A percentile compares a stretch with the other conserved stretches of the same genome.
Evolutionary conservation across 2,329 filamentous ascomycete genomes (phyloP).

Genomic region (Pyricularia sp.): DNA sequence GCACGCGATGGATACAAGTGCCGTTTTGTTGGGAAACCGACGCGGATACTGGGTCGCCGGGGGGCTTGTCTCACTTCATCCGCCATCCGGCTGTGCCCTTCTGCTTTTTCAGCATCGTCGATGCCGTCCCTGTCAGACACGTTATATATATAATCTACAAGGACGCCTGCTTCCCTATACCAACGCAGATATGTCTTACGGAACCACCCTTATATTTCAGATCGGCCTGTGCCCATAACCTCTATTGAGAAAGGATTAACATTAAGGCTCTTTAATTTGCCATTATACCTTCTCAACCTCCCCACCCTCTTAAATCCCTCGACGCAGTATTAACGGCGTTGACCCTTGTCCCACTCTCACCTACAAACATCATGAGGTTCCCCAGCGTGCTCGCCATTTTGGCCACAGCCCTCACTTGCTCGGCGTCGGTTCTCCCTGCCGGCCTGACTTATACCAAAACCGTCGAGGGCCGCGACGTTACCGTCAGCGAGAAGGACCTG

Average conservation of each 20-base stretch:
- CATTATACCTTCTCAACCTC: neutral
- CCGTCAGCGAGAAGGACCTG: slow-evolving; percentile 22
- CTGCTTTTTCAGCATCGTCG: neutral
- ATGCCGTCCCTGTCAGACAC: neutral
- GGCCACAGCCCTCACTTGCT: neutral
- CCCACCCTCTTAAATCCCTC: neutral
- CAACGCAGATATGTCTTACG: neutral
- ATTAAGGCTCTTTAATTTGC: neutral
- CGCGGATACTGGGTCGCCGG: neutral
- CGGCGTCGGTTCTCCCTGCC: neutral
- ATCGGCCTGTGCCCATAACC: neutral
- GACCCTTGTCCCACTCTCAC: neutral
- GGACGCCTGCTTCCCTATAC: neutral
- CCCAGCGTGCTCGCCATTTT: neutral
- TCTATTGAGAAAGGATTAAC: neutral
- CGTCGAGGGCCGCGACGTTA: slow-evolving; percentile 5
- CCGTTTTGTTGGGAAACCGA: neutral
- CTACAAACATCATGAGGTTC: neutral
- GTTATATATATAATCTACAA: neutral
- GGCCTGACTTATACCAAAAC: neutral
- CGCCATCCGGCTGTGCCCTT: neutral
- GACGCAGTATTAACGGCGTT: neutral
- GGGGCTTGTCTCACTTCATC: neutral
- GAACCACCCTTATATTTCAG: neutral
- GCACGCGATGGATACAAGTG: neutral